Evolutionary conservation across 768 basidiomycete species (phyloP), one percentile per base, ranked within the genome.

Genomic region (Xerocomellus chrysenteron): DNA sequence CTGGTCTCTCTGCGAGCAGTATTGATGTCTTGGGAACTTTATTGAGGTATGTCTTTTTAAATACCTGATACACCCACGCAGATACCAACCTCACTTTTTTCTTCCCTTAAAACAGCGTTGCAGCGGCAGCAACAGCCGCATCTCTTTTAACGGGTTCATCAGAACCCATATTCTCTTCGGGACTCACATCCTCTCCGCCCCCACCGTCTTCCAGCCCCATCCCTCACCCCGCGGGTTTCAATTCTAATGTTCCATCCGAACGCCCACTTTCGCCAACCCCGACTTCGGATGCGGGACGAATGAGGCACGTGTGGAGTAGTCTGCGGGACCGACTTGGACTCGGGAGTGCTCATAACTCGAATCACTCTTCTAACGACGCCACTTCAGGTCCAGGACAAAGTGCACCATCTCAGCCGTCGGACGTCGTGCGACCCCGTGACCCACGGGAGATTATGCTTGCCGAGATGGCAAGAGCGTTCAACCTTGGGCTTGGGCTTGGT

Each of bases 81-180:
- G 12, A 41, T 24, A 47, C 47, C 21, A 13, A 54, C 36, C 16
- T 26, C 28, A 32, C 49, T 12, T 37, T 30, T 33, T 42, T 10
- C 44, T 24, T 46, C 41, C 50, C 40, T n/a, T 39, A 17, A 19
- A 67, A 47, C 59, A 90, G 92, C 63, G 92, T 93, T 33, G 92
- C 92, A 4, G 90, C 92, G n/a, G 89, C 92, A 11, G 92, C 92
- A n/a, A 92, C 91, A 1, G 91, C 92, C 2, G 90, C 89, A 9
- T 93, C 92, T 4, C 79, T 91, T 30, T 78, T 90, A n/a, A 85
- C 86, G 2, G 88, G 88, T 36, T 82, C 85, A 24, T 82, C 85
- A 5, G 82, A 86, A 47, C 80, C 84, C 12, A 80, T 90, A 43
- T 78, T 87, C 53, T 79, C 82, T 37, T 79, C 85, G 24, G 78